Evolutionary conservation across 805 yeast species (phyloP), one percentile per base, ranked within the genome.

Genomic region (Candida namnaoensis): DNA sequence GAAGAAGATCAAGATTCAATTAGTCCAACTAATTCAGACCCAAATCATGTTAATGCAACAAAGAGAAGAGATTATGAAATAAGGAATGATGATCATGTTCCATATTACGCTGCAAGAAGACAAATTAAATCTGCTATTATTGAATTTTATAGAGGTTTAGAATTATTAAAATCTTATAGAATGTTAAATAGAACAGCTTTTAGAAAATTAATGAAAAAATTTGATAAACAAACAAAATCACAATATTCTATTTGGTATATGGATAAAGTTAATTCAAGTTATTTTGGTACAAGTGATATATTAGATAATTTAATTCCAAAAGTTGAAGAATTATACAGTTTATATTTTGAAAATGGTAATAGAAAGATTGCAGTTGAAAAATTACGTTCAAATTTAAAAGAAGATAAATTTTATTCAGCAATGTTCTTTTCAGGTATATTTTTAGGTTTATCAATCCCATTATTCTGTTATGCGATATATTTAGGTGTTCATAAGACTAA

Each of bases 191-290:
- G 88, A 28, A 88, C 95, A 0, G 99, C 95, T 0, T 78, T 90
- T 53, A 74, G 96, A 40, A 93, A 93, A 54, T 80, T 93, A 53
- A 70, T 88, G 44, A 93, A 93, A 56, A 93, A 93, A 59, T 90
- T 78, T 57, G 99, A 93, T 61, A 93, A 93, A 54, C 70, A 81
- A 5, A 70, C 80, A 3, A 56, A 65, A 11, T 65, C 75, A 9
- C 50, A 65, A 1, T 49, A 71, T 5, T 65, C 76, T 11, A 58
- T 64, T 1, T 46, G 57, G 3, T 87, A 78, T 54, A 70, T 81
- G 78, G 68, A 67, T 19, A 75, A 73, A 41, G 72, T 85, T 7
- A 78, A 80, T 46, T 49, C 56, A 4, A 59, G 79, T n/a, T 70
- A 78, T 50, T 81, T 84, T 55, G 70, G 74, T 28, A 68, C 78